Base-by-base conservation (phyloP, 2,329 filamentous ascomycete genomes). In the Raffaelea arxii region DNA sequence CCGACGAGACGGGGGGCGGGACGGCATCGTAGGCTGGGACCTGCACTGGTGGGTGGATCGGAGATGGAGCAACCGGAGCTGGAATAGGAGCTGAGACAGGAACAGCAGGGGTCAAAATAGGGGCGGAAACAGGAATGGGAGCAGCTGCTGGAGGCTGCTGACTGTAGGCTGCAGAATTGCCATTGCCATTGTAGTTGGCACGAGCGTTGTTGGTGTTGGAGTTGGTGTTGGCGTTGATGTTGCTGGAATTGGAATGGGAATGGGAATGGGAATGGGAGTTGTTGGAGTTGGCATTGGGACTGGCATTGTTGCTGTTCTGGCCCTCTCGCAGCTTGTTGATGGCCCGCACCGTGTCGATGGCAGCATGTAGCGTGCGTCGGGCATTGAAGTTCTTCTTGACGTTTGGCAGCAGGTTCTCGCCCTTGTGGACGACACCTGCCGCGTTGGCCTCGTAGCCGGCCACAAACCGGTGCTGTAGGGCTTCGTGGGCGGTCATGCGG, bases 401-500 rank as follows among this genome's bases (percentile, higher is more conserved):
- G 6, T 77, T 78, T 9, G 80, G 80, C 51, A 84, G 65, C 53
- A 84, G 65, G 66, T 84, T 82, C 62, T 76, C 71, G 57, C 75
- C 75, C 61, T 68, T 71, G 51, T 66, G 65, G 42, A 70, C 70
- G 38, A 63, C 63, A 30, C 44, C 44, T 25, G n/a, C 37, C 2
- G 18, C 10, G 27, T 22, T 21, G 5, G 6, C 12, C 32, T 70
- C 66, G 56, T 68, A 72, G 46, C 72, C 74, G 6, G 76, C 72
- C 14, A 84, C 74, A 62, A 84, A 84, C 35, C 78, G 72, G 56
- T 84, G 80, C 52, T 77, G 74, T 25, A 84, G 72, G 23, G 80
- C 80, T 59, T 82, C 86, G 65, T 97, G 89, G 9, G 91, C 85
- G 2, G 91, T 96, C 78, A 97, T 92, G 56, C 92, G 86, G 55